phyloP scores from a whole-genome alignment of 441 rosid genomes.

The Francoa sonchifolia region DNA sequence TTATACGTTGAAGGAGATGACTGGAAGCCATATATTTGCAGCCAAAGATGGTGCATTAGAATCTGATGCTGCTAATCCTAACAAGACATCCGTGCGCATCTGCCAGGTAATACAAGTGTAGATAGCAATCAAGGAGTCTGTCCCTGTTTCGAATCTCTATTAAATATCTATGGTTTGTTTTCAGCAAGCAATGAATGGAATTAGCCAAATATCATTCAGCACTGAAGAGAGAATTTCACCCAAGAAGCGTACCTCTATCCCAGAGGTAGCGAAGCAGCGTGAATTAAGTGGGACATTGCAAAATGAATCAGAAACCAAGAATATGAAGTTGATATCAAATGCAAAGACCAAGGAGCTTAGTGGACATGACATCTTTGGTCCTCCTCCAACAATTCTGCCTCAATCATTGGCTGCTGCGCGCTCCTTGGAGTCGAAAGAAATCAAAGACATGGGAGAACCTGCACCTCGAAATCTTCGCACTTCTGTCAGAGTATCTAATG shows the following conservation, averaged over 20 bases:
- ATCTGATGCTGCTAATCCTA: constrained; percentile 31
- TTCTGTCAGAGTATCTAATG: constrained; percentile 70
- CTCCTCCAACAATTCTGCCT: constrained; percentile 86
- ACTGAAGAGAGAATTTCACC: constrained; percentile 68
- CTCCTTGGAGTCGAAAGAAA: constrained; percentile 56
- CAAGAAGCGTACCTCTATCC: constrained; percentile 48
- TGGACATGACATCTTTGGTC: constrained; percentile 90
- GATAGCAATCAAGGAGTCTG: neutral
- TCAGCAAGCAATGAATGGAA: constrained; percentile 78
- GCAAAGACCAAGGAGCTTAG: constrained; percentile 84
- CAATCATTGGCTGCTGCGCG: constrained; percentile 45
- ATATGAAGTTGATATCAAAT: constrained; percentile 69
- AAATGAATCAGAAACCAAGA: constrained; percentile 44
- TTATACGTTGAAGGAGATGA: constrained; percentile 85
- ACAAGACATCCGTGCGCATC: constrained; percentile 47
- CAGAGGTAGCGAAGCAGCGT: constrained; percentile 91
- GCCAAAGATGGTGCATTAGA: constrained; percentile 38
- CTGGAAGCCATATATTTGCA: constrained; percentile 85
- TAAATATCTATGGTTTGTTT: neutral
- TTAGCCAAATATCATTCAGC: constrained; percentile 80
- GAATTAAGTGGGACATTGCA: constrained; percentile 76
- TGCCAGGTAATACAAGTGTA: constrained; percentile 51
- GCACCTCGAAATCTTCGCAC: constrained; percentile 59
- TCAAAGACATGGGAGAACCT: constrained; percentile 58
- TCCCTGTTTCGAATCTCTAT: neutral